Percentiles rank a stretch among this genome's conserved stretches.
Evolutionary conservation across 1,284 basidiomycete genomes (phyloP).

Genomic region (Irpex sp.): DNA sequence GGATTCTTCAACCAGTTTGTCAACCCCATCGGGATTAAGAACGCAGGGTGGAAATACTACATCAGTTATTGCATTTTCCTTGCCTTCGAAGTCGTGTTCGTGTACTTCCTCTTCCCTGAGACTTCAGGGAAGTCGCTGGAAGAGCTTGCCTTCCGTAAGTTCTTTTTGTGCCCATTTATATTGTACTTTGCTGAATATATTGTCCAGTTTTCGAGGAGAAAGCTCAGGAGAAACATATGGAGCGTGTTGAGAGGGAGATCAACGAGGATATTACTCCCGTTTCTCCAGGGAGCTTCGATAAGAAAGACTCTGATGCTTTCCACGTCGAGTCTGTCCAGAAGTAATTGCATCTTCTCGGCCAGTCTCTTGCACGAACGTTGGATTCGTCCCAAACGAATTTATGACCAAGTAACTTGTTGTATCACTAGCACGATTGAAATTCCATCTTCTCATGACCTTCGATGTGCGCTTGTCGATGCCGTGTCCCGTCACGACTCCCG

Average conservation of each 20-base stretch:
- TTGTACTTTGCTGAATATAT: background rate
- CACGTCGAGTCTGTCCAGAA: constrained; percentile 27
- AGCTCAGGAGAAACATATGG: constrained; percentile 48
- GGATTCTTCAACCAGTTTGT: constrained; percentile 79
- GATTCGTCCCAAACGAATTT: background rate
- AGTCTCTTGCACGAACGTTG: no score
- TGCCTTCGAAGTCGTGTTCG: constrained; percentile 58
- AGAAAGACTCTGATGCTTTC: constrained; percentile 16
- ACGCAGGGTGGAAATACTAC: constrained; percentile 50
- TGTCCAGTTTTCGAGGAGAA: constrained; percentile 58
- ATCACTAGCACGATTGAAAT: background rate
- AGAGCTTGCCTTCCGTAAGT: constrained; percentile 68
- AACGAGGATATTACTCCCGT: constrained; percentile 24
- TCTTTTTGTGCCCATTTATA: background rate
- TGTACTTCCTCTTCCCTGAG: constrained; percentile 61
- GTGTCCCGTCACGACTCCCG: no score
- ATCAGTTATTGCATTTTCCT: constrained; percentile 36
- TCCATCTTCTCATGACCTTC: background rate
- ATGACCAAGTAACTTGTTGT: background rate
- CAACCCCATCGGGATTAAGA: constrained; percentile 72
- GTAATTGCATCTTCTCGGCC: background rate
- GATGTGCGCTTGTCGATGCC: no score
- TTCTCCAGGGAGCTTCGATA: constrained; percentile 13
- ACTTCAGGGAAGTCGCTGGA: constrained; percentile 62
- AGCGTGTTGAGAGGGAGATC: constrained; percentile 52